Evolutionary conservation across 75 land plant species (phyloP), one percentile per base, ranked within the genome.

Genomic region (Pinus tabuliformis): DNA sequence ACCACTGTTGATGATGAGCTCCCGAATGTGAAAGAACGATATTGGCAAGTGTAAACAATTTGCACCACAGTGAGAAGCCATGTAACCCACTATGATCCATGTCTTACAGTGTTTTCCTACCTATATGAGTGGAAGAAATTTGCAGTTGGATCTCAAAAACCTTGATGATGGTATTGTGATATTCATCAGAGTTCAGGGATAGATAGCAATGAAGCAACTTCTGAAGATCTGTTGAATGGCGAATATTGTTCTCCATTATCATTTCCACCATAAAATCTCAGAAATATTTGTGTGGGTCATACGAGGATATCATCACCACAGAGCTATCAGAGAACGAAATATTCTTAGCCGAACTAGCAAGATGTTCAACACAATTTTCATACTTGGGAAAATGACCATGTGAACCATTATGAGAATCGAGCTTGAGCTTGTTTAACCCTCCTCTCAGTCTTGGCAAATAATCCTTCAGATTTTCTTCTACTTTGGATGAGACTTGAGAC

Each of bases 241-340:
- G 77, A 6, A 94, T 79, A n/a, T 77, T 73, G 18, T 94, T 89
- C 75, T 93, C 91, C 39, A 65, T 37, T 39, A 94, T 88, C 97
- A 94, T 92, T 83, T 94, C 97, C 39, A 90, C 42, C 97, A 94
- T 92, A 5, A 91, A 91, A 28, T 94, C 91, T 33, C 83, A 81
- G 83, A 94, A 94, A 76, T 94, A 26, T 26, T 68, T 68, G 20
- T 68, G 54, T 68, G 33, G 33, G 33, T 33, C 33, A 33, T 33
- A 1, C 2, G 33, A 33, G 33, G 33, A 33, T 33, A 0, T 33
- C 33, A 1, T 1, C 33, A 33, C 33, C 0, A 1, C 1, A 33
- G 1, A 2, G 33, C 2, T 33, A 33, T 33, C 33, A 33, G 1
- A 33, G 33, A 33, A 33, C 1, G 33, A 33, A 33, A 33, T 33